Conservation (phyloP, 2,329 filamentous ascomycete genomes). For the Neofusicoccum cordaticola region DNA sequence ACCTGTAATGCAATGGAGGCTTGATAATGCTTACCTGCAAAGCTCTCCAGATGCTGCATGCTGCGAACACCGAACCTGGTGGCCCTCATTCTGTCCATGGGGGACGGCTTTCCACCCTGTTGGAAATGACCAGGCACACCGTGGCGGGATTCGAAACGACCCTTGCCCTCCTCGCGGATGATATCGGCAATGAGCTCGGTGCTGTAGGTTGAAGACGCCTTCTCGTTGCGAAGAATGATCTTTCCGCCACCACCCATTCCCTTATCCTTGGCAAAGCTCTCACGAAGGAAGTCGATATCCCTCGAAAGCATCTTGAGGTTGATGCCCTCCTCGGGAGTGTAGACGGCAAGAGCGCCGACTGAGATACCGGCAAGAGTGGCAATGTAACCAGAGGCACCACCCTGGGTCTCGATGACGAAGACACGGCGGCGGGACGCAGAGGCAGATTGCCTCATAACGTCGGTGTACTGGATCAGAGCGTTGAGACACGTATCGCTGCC, state of each 20-base stretch:
- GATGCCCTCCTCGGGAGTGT: conserved; percentile 95
- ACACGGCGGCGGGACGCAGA: conserved; percentile 89
- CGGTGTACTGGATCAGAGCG: conserved; percentile 89
- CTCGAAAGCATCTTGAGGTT: conserved; percentile 86
- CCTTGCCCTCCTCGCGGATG: conserved; percentile 88
- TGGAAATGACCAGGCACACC: conserved; percentile 86
- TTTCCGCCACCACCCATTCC: conserved; percentile 89
- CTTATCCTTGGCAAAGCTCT: conserved; percentile 79
- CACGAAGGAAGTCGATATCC: conserved; percentile 84
- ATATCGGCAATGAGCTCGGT: conserved; percentile 94
- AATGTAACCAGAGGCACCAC: conserved; percentile 89
- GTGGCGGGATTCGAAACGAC: conserved; percentile 87
- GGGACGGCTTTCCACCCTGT: conserved; percentile 86
- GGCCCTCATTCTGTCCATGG: conserved; percentile 93
- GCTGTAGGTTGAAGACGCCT: conserved; percentile 81
- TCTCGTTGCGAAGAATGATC: conserved; percentile 94
- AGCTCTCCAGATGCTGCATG: conserved; percentile 84
- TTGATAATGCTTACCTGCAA: conserved; percentile 47
- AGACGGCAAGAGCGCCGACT: conserved; percentile 90
- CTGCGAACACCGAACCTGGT: conserved; percentile 91
- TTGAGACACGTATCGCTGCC: conserved; percentile 97
- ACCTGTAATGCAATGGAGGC: too few species aligned
- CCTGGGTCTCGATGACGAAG: conserved; percentile 97
- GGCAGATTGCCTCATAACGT: conserved; percentile 95
- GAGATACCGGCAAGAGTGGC: conserved; percentile 85